Evolutionary conservation across 495 filamentous ascomycete genomes (phyloP).

Genomic region (Podospora sp.): DNA sequence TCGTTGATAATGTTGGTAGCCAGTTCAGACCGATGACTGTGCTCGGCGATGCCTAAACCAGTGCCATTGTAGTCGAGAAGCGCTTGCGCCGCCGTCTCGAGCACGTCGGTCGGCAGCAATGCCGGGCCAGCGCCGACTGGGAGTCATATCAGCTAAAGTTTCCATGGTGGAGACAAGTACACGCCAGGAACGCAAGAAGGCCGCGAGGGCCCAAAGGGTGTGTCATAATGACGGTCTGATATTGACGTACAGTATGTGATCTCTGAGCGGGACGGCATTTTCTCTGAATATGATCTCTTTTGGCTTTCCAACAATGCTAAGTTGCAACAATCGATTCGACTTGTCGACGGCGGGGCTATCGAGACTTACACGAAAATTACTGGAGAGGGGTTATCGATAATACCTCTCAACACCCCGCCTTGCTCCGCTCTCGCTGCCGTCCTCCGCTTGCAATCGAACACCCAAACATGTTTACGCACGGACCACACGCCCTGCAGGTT

Average conservation of each 20-base stretch:
- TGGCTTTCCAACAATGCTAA: neutral
- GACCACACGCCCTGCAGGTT: neutral
- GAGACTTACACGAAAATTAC: no score
- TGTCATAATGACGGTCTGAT: neutral
- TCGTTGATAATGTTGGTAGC: slow-evolving; percentile 70
- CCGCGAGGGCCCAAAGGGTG: neutral
- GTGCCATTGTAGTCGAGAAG: slow-evolving; percentile 82
- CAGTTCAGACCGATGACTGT: slow-evolving; percentile 83
- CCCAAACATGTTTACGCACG: no score
- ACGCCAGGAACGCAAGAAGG: neutral
- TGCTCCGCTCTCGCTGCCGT: neutral
- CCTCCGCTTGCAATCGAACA: no score
- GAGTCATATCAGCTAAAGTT: neutral
- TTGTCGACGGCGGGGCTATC: neutral
- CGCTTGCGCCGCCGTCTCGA: slow-evolving; percentile 70
- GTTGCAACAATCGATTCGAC: neutral
- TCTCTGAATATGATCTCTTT: neutral
- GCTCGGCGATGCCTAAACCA: slow-evolving; percentile 80
- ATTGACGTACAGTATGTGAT: neutral
- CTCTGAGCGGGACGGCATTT: neutral
- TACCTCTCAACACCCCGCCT: neutral
- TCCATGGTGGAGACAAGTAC: neutral
- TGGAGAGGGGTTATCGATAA: neutral
- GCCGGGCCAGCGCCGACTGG: slow-evolving; percentile 76
- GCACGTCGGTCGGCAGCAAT: slow-evolving; percentile 73